These are phyloP conservation scores for Dendrocalamus latiflorus DNA, from an alignment of 202 grass and related monocot species.

Conservation along the genomic window DNA sequence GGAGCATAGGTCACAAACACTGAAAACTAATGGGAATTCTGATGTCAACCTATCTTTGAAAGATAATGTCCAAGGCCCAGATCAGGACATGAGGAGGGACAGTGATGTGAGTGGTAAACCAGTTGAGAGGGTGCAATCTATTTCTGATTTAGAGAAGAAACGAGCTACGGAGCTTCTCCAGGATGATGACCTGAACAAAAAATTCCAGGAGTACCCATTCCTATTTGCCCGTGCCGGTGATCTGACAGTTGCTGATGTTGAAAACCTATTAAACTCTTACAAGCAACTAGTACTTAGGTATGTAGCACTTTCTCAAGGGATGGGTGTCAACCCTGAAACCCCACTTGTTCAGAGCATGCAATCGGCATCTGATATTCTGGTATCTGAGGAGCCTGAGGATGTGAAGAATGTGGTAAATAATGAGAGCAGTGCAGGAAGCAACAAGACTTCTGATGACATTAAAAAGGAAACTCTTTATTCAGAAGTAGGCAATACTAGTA, in stretches of 20 bases:
- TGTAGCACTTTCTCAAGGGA: slow-evolving; percentile 72
- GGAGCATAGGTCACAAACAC: slow-evolving; percentile 30
- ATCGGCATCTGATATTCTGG: slow-evolving; percentile 23
- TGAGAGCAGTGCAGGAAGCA: slow-evolving; percentile 21
- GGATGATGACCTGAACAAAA: slow-evolving; percentile 63
- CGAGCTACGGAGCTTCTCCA: slow-evolving; percentile 69
- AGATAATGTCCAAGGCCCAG: slow-evolving; percentile 29
- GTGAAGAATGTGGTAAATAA: slow-evolving; percentile 15
- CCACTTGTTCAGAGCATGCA: slow-evolving; percentile 23
- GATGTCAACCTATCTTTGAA: slow-evolving; percentile 29
- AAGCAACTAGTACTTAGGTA: slow-evolving; percentile 78
- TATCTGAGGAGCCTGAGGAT: slow-evolving; percentile 28
- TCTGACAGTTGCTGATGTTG: slow-evolving; percentile 85
- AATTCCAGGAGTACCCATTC: slow-evolving; percentile 77
- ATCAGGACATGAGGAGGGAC: slow-evolving; percentile 36
- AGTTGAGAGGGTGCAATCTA: slow-evolving; percentile 24
- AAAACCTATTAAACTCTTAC: slow-evolving; percentile 84
- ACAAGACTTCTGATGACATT: slow-evolving; percentile 13
- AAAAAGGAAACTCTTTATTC: slow-evolving; percentile 27
- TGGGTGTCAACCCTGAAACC: slow-evolving; percentile 37
- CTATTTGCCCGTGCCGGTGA: slow-evolving; percentile 82
- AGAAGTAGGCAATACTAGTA: slow-evolving; percentile 1
- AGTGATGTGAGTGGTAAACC: slow-evolving; percentile 39
- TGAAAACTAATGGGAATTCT: slow-evolving; percentile 31
- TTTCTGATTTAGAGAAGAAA: slow-evolving; percentile 76